Base-by-base conservation (phyloP, 805 yeast species). In the Wickerhamomyces ciferrii region DNA sequence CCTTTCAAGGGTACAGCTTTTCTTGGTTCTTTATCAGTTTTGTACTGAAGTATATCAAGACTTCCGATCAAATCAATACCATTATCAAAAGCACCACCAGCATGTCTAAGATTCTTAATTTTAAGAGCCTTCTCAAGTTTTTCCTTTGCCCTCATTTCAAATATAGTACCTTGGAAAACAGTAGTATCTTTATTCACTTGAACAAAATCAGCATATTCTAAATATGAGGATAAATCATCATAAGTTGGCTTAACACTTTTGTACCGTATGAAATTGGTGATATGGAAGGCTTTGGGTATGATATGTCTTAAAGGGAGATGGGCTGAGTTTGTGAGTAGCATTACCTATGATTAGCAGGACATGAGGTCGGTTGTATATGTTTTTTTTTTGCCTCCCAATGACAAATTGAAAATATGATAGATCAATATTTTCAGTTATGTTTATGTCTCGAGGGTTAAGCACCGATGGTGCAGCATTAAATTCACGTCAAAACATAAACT, bases 91-190 rank as follows among this genome's bases (percentile, higher is more conserved):
- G 43, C 25, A 20, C 47, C 47, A 35, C 41, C 47, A 11, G 21
- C n/a, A n/a, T 39, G 43, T 17, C 8, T 19, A 10, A 43, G 27
- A 4, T 25, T 17, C 6, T 6, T 4, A 5, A 43, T 25, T 4
- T 37, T 37, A 0, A 44, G 19, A n/a, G 60, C 52, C 2, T 61
- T 42, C 47, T 67, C 65, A 4, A 81, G 59, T 32, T 69, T 63
- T 5, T 64, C 63, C 50, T 71, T 66, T 24, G 74, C 66, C 2
- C 69, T 57, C 18, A 77, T 59, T 50, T 81, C 87, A 53, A 79
- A 81, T 31, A 79, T 51, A 0, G 82, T 77, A 4, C 87, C 87
- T 42, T 65, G 62, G 55, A 77, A 78, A 2, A 69, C 71, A 0
- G 77, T 60, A 0, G 80, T 55, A 5, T 45, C 49, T 5, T 60